Evolutionary conservation across 352 stramenopile species (phyloP).

Genomic region (Phytophthora agathidicida): DNA sequence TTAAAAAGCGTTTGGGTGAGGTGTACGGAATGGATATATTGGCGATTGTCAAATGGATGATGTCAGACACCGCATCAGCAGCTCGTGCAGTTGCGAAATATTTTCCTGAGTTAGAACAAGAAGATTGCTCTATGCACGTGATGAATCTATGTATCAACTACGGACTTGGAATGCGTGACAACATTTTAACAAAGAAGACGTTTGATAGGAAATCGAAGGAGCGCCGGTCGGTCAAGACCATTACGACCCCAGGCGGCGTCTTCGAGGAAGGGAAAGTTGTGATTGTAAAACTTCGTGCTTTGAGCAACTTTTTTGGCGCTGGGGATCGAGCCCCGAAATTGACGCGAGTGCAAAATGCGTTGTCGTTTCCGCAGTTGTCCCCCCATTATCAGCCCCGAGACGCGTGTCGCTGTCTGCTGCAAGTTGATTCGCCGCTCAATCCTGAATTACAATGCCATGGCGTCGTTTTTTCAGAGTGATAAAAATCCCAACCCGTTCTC

Average conservation of each 20-base stretch:
- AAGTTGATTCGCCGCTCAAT: background rate
- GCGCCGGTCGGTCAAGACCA: background rate
- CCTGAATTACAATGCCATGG: background rate
- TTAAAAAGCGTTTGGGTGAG: background rate
- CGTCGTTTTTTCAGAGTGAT: background rate
- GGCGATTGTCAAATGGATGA: background rate
- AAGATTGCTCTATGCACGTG: constrained; percentile 16
- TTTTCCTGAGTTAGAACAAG: too few relatives aligned
- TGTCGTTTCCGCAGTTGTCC: background rate
- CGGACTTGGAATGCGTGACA: constrained; percentile 14
- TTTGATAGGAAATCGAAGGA: background rate
- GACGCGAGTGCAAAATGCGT: background rate
- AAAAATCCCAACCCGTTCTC: background rate
- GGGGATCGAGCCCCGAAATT: background rate
- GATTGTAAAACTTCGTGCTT: background rate
- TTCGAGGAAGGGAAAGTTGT: background rate
- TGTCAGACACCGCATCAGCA: constrained; percentile 2
- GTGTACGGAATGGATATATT: background rate
- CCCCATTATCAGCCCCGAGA: background rate
- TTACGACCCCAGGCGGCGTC: background rate
- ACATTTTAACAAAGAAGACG: constrained; percentile 8
- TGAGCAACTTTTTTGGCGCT: background rate
- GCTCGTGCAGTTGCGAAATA: too few relatives aligned
- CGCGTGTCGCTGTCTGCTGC: background rate
- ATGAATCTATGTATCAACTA: constrained; percentile 17